Evolutionary conservation across 2,329 filamentous ascomycete species (phyloP), one percentile per base, ranked within the genome.

Genomic region (Onygenales sp.): DNA sequence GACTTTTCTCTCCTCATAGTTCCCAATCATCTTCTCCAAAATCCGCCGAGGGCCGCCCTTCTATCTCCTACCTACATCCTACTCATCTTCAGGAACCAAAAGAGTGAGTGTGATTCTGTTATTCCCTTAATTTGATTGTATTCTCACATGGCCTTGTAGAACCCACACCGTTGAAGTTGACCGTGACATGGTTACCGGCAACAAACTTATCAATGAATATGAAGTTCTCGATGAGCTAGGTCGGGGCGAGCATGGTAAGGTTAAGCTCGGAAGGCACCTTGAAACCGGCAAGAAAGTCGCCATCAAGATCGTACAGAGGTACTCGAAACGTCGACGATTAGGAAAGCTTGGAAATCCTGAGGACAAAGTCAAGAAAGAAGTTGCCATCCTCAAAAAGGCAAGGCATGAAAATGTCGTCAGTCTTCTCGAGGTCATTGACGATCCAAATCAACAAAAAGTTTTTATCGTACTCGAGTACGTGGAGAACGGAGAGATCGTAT

Each of bases 401-500:
- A 85, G 92, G 33, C 93, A 98, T 69, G 86, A 89, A n/a, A 96
- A 98, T 65, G 89, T 98, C 42, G 93, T 98, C 58, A 91, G 89
- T 62, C 77, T 98, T 41, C 80, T 97, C 58, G 93, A 98, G 72
- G 91, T 98, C 64, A 97, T 98, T 63, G 93, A 98, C 67, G 93
- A 98, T 67, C 92, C 92, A 1, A 89, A 90, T 63, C 83, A 90
- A 55, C 93, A 94, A 74, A 98, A 98, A 73, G 95, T 98, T 57
- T 98, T 98, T 73, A 92, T 98, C 73, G 89, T 97, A 17, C 79
- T 98, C 43, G 93, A 98, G 69, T 92, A 92, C 69, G 91, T 96
- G 54, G 89, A 96, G 67, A 80, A 92, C 42, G 92, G 93, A 50
- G 93, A 98, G 72, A 89, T 98, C 54, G 81, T 89, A 47, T 98